phyloP scores from a whole-genome alignment of 2,329 filamentous ascomycete genomes.

The Sordariomycetes sp. region DNA sequence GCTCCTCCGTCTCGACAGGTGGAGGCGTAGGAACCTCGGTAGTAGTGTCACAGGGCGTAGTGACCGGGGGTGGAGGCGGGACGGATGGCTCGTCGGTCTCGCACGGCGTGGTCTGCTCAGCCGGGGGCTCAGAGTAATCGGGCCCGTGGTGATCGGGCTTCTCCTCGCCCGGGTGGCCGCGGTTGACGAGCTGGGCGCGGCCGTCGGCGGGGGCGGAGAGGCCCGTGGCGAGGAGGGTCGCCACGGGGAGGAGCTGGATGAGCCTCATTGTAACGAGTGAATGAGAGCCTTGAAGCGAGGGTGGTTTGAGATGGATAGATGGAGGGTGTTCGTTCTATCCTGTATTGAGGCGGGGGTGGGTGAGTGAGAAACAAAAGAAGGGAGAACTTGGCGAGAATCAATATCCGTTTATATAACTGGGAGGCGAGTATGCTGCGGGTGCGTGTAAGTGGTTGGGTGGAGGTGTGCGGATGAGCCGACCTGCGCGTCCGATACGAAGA shows the following conservation, averaged over 20 bases:
- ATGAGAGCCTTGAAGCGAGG: background rate
- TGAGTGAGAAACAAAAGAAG: background rate
- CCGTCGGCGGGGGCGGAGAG: conserved; percentile 11
- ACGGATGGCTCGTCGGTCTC: background rate
- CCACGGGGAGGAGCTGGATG: conserved; percentile 16
- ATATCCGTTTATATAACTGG: conserved; percentile 1
- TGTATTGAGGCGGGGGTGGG: background rate
- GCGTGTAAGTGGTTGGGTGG: background rate
- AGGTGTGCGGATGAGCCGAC: background rate
- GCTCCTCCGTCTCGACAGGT: no score
- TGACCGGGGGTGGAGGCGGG: background rate
- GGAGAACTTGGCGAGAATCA: background rate
- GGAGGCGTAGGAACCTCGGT: no score
- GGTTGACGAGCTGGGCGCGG: background rate
- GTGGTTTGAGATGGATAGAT: background rate
- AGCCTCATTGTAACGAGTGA: conserved; percentile 17
- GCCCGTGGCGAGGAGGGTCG: conserved; percentile 16
- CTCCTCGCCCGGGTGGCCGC: background rate
- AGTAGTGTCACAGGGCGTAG: background rate
- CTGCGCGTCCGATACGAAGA: background rate
- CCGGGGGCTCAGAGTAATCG: background rate
- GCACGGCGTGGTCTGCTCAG: background rate
- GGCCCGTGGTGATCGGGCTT: background rate
- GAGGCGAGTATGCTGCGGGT: background rate
- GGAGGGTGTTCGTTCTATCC: background rate